Conservation (phyloP, 2,329 filamentous ascomycete species). For the Colletotrichum cordylinicola region DNA sequence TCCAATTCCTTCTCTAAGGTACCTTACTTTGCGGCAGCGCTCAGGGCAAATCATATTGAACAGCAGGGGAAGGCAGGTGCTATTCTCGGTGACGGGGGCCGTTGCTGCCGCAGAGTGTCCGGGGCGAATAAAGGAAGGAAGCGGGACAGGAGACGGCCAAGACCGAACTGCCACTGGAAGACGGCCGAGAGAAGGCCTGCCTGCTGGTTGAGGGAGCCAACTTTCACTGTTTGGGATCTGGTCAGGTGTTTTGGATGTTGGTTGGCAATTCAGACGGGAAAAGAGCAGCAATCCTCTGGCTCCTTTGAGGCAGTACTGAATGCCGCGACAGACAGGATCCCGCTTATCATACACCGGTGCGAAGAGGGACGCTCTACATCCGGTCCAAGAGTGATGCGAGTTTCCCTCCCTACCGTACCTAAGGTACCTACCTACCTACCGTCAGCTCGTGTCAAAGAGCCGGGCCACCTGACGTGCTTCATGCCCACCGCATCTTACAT, state of each 20-base stretch:
- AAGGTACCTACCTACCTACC: background rate
- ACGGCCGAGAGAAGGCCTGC: background rate
- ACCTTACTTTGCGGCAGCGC: background rate
- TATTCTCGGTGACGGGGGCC: background rate
- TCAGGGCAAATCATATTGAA: background rate
- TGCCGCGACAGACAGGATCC: background rate
- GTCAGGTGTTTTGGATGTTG: background rate
- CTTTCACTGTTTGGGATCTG: background rate
- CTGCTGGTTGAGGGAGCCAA: background rate
- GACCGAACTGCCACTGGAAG: background rate
- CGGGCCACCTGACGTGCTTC: conserved; percentile 1
- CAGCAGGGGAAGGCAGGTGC: background rate
- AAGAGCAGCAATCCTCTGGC: background rate
- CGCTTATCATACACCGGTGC: background rate
- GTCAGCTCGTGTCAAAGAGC: background rate
- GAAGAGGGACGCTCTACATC: background rate
- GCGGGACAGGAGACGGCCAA: background rate
- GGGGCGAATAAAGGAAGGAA: background rate
- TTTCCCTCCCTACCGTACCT: background rate
- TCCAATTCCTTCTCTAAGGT: background rate
- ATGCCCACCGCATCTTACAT: conserved; percentile 5
- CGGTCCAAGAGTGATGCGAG: background rate
- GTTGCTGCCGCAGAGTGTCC: background rate
- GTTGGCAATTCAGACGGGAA: background rate
- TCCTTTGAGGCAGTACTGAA: background rate